Conservation (phyloP, 768 basidiomycete genomes). For the Amanita muscaria region DNA sequence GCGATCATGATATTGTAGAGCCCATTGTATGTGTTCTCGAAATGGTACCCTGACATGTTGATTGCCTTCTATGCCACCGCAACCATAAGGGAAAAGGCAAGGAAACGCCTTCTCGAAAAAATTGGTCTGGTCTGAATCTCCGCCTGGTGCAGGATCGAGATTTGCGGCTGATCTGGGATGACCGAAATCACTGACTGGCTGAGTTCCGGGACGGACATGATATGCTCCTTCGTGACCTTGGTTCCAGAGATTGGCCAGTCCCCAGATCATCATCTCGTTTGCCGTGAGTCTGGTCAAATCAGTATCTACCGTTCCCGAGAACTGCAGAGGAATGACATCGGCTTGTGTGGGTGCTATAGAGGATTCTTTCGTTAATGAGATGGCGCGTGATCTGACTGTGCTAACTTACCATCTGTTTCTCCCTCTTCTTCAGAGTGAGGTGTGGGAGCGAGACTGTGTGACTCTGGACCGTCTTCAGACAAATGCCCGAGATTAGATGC, state of each 20-base stretch:
- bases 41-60: neutral
- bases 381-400: too few species aligned
- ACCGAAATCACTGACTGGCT: conserved; percentile 13
- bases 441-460: too few species aligned
- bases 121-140: too few species aligned
- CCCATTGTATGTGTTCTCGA: conserved; percentile 20
- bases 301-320: conserved; percentile 18
- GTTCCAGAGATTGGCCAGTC: conserved; percentile 15
- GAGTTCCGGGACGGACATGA: conserved; percentile 15
- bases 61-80: conserved; percentile 25
- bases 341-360: conserved; percentile 22
- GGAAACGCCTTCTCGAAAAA: conserved; percentile 18
- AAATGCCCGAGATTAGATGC: too few species aligned
- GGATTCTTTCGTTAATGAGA: neutral
- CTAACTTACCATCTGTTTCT: too few species aligned
- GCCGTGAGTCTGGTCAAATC: conserved; percentile 17
- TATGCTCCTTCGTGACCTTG: conserved; percentile 19
- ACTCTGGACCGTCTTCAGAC: too few species aligned
- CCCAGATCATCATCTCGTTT: conserved; percentile 17
- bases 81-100: conserved; percentile 23
- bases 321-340: conserved; percentile 22
- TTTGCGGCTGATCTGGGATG: neutral
- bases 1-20: conserved; percentile 20
- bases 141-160: too few species aligned
- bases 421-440: too few species aligned